A percentile compares a stretch with the other conserved stretches of the same genome.
Evolutionary conservation across 306 rosid species (phyloP).

Genomic region (Pueraria montana): DNA sequence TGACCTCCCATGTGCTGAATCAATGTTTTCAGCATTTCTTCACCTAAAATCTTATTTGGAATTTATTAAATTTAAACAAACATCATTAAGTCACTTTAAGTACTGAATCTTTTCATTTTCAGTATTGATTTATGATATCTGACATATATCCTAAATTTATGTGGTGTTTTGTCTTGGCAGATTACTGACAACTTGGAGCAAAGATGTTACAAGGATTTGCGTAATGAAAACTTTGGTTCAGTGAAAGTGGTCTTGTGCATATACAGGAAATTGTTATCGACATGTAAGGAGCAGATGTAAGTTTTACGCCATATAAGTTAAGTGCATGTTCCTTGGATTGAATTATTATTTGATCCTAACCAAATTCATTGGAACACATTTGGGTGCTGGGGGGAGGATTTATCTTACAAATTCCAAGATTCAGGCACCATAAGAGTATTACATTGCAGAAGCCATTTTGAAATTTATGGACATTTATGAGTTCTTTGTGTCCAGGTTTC

Average conservation of each 20-base stretch:
- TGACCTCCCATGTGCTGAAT: conserved; percentile 32
- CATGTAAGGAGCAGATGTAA: conserved; percentile 91
- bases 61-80: conserved; percentile 28
- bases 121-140: conserved; percentile 39
- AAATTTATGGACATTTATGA: conserved; percentile 39
- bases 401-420: conserved; percentile 35
- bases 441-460: conserved; percentile 24
- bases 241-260: conserved; percentile 76
- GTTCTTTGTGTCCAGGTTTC: conserved; percentile 26
- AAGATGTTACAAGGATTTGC: conserved; percentile 89
- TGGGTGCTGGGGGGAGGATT: conserved; percentile 10
- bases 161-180: conserved; percentile 60
- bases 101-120: conserved; percentile 30
- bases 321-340: conserved; percentile 32
- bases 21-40: conserved; percentile 18
- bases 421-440: conserved; percentile 34
- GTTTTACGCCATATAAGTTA: conserved; percentile 49
- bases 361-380: conserved; percentile 37
- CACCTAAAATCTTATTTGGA: conserved; percentile 41
- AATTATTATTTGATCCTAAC: conserved; percentile 37
- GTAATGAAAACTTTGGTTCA: conserved; percentile 78
- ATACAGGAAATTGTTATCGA: conserved; percentile 73
- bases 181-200: conserved; percentile 82
- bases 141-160: conserved; percentile 37
- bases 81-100: conserved; percentile 27